phyloP scores from a whole-genome alignment of 495 filamentous ascomycete genomes.

The Lasiosphaeria ovina region DNA sequence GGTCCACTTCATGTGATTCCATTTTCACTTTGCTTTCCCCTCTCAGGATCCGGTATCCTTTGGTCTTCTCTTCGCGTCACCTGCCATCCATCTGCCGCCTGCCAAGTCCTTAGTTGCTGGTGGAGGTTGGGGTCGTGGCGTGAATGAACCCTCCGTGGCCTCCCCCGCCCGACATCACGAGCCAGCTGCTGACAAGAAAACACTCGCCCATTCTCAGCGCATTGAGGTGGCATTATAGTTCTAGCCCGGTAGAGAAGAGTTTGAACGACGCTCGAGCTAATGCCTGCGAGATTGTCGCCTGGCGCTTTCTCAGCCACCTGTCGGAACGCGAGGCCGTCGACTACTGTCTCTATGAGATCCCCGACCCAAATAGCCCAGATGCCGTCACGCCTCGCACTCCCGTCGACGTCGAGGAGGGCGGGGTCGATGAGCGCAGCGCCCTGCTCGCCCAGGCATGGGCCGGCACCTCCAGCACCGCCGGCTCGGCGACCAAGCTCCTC shows the following conservation, averaged over 20 bases:
- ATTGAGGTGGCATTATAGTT: slow-evolving; percentile 74
- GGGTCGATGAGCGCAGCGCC: slow-evolving; percentile 40
- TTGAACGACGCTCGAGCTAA: slow-evolving; percentile 73
- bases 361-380: slow-evolving; percentile 33
- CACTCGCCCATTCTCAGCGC: slow-evolving; percentile 48
- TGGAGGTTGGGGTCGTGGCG: too few species aligned
- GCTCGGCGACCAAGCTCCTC: slow-evolving; percentile 1
- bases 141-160: too few species aligned
- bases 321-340: slow-evolving; percentile 80
- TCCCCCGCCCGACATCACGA: not conserved
- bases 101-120: not conserved
- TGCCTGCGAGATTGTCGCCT: slow-evolving; percentile 90
- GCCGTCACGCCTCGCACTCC: not conserved
- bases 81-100: too few species aligned
- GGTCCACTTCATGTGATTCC: not conserved
- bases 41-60: too few species aligned
- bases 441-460: slow-evolving; percentile 31
- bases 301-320: slow-evolving; percentile 78
- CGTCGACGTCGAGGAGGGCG: slow-evolving; percentile 27
- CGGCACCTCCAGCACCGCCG: slow-evolving; percentile 21
- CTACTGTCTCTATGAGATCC: slow-evolving; percentile 78
- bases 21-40: too few species aligned
- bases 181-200: not conserved
- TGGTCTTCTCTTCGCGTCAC: too few species aligned
- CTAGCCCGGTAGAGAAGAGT: slow-evolving; percentile 63